A percentile compares a stretch with the other conserved stretches of the same genome.
Conservation (phyloP, 306 rosid species). For the Phaseolus lunatus region DNA sequence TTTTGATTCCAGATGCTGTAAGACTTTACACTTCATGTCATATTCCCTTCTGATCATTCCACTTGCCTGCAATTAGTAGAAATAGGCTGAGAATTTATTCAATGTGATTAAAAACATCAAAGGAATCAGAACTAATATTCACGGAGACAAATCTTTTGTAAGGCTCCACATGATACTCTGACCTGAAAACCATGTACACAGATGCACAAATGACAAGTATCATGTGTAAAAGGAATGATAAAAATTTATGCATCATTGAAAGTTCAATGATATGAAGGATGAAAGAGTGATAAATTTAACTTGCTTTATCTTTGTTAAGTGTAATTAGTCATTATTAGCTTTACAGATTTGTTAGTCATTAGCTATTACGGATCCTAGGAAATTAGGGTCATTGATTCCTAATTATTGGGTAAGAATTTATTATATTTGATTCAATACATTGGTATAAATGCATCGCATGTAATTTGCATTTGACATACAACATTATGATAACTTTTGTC, state of each 20-base stretch:
- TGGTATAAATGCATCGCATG: no score
- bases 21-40: constrained; percentile 75
- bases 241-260: background rate
- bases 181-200: background rate
- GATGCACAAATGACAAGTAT: background rate
- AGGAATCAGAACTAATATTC: background rate
- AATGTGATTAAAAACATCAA: background rate
- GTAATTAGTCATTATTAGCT: no score
- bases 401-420: no score
- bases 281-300: background rate
- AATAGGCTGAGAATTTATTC: background rate
- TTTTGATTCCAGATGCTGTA: constrained; percentile 75
- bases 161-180: constrained; percentile 4
- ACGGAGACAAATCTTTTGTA: background rate
- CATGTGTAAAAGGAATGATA: background rate
- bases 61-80: constrained; percentile 69
- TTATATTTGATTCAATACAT: no score
- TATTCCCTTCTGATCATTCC: constrained; percentile 82
- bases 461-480: no score
- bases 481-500: no score
- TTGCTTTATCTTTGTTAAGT: background rate
- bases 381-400: no score
- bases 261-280: background rate
- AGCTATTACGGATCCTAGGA: no score
- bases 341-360: no score